Evolutionary conservation across 345 rosid genomes (phyloP).

Genomic region (Eutrema heterophyllum): DNA sequence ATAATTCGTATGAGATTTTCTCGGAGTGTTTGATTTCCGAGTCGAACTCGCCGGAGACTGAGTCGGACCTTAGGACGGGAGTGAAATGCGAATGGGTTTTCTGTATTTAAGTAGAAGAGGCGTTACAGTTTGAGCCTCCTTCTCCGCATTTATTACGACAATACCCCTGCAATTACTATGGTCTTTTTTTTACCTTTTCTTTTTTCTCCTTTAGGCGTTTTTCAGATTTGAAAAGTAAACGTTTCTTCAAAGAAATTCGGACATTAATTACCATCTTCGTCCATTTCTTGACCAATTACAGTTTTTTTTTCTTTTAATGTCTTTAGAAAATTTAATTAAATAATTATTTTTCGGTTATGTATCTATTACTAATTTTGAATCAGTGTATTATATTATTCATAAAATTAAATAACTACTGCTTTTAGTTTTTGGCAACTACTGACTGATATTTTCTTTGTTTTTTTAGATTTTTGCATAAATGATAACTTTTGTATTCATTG

Average conservation of each 20-base stretch:
- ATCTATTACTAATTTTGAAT: background rate
- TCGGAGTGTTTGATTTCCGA: slow-evolving; percentile 15
- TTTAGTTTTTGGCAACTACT: background rate
- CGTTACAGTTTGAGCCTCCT: background rate
- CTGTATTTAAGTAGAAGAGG: background rate
- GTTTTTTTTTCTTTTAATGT: background rate
- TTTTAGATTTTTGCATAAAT: background rate
- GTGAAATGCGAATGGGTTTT: slow-evolving; percentile 9
- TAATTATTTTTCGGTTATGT: background rate
- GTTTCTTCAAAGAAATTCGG: background rate
- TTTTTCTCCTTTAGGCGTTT: background rate
- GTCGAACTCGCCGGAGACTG: slow-evolving; percentile 28
- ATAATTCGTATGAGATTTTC: background rate
- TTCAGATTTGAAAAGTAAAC: background rate
- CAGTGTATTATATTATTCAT: background rate
- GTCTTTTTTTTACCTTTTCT: too few species aligned
- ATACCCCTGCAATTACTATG: background rate
- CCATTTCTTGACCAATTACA: background rate
- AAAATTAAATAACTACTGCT: too few species aligned
- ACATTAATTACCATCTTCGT: background rate
- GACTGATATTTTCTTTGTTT: background rate
- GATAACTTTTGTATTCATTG: background rate
- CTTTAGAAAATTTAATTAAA: background rate
- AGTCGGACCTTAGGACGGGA: slow-evolving; percentile 19
- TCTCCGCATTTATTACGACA: background rate